A percentile compares a stretch with the other conserved stretches of the same genome.
These are phyloP conservation scores for Elsinoe necatrix DNA, from an alignment of 2,329 filamentous ascomycete species.

Conservation along the genomic window DNA sequence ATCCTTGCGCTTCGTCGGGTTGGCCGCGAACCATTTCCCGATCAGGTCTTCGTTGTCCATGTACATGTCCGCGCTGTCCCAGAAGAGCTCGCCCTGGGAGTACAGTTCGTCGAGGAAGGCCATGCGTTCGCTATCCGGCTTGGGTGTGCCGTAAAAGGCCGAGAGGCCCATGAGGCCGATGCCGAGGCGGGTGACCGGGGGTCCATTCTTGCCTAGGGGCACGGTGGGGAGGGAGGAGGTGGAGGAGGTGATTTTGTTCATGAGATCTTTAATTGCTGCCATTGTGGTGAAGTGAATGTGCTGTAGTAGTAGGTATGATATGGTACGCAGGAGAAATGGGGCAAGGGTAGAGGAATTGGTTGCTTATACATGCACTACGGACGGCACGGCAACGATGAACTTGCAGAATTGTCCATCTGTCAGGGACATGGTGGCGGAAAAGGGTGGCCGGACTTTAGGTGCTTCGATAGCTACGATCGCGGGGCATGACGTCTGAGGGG, in stretches of 20 bases:
- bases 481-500: conserved; percentile 4
- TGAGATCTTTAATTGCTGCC: conserved; percentile 19
- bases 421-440: not conserved
- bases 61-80: conserved; percentile 40
- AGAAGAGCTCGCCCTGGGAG: conserved; percentile 44
- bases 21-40: conserved; percentile 32
- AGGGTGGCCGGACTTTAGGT: not conserved
- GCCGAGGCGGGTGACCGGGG: conserved; percentile 43
- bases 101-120: conserved; percentile 45
- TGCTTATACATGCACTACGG: not conserved
- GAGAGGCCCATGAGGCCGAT: conserved; percentile 48
- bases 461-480: not conserved
- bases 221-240: conserved; percentile 34
- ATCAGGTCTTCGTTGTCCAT: conserved; percentile 39
- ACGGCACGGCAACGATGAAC: not conserved
- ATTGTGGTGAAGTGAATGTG: not conserved
- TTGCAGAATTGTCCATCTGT: not conserved
- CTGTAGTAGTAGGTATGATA: not conserved
- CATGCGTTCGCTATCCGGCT: conserved; percentile 44
- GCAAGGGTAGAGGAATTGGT: not conserved
- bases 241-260: conserved; percentile 19
- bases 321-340: not conserved
- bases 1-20: conserved; percentile 41
- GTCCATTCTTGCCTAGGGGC: conserved; percentile 46
- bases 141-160: conserved; percentile 40